A percentile compares a stretch with the other conserved stretches of the same genome.
Conservation (phyloP, 768 basidiomycete genomes). For the Phylloporus rhodoxanthus region DNA sequence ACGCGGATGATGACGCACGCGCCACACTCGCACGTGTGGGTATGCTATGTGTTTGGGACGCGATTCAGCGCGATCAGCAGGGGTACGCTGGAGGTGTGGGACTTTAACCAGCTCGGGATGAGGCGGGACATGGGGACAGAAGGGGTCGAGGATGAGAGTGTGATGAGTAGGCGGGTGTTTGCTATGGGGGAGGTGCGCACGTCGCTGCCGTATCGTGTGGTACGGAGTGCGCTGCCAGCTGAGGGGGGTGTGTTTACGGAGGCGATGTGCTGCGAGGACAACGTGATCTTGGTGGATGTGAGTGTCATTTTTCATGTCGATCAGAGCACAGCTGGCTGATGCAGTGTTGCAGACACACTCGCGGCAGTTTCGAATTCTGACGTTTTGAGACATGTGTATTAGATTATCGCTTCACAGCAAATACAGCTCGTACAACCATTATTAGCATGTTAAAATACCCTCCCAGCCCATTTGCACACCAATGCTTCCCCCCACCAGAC, state of each 20-base stretch:
- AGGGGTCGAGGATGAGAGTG: conserved; percentile 21
- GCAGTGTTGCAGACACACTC: conserved; percentile 19
- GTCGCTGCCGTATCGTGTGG: conserved; percentile 42
- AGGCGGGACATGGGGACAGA: conserved; percentile 18
- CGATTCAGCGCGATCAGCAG: conserved; percentile 34
- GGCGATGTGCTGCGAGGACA: conserved; percentile 55
- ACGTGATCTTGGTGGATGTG: conserved; percentile 47
- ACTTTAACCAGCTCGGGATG: conserved; percentile 46
- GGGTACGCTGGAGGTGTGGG: conserved; percentile 37
- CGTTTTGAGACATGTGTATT: no score
- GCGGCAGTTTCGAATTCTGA: conserved; percentile 26
- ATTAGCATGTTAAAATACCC: conserved; percentile 21
- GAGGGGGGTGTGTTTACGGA: conserved; percentile 15
- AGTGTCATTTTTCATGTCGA: no score
- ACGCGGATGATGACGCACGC: conserved; percentile 39
- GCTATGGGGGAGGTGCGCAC: conserved; percentile 37
- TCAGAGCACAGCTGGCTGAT: no score
- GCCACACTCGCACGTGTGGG: conserved; percentile 44
- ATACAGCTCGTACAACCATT: conserved; percentile 16
- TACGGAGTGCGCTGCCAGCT: conserved; percentile 19
- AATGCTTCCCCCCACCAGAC: neutral
- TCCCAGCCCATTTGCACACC: neutral
- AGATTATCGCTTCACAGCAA: no score
- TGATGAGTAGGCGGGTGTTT: conserved; percentile 35
- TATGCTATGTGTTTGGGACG: conserved; percentile 52